Evolutionary conservation across 768 basidiomycete species (phyloP).

Genomic region (Fibroporia radiculosa): DNA sequence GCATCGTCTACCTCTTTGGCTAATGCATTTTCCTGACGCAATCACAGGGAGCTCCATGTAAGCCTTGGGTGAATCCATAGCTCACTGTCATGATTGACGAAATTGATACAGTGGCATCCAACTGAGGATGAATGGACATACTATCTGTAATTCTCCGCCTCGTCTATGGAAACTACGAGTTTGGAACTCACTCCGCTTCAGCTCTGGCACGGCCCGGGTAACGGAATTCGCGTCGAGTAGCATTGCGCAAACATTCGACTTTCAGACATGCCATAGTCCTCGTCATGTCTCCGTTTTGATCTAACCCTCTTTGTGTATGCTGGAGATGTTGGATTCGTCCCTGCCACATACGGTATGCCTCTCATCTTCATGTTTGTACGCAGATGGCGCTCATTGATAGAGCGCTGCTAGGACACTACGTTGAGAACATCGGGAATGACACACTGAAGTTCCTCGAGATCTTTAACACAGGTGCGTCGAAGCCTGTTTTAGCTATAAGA

Average conservation of each 20-base stretch:
- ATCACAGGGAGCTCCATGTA: slow-evolving; percentile 37
- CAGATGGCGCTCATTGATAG: too few relatives aligned
- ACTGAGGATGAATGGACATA: slow-evolving; percentile 41
- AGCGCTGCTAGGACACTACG: slow-evolving; percentile 26
- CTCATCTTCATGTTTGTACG: too few relatives aligned
- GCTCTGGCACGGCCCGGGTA: slow-evolving; percentile 38
- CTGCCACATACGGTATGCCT: slow-evolving; percentile 41
- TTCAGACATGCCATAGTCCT: slow-evolving; percentile 28
- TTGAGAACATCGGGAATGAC: slow-evolving; percentile 31
- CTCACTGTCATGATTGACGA: background rate
- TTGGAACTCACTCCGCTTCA: slow-evolving; percentile 1
- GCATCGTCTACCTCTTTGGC: slow-evolving; percentile 8
- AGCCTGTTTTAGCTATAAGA: too few relatives aligned
- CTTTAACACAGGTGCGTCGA: slow-evolving; percentile 22
- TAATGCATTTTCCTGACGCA: slow-evolving; percentile 3
- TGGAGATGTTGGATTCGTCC: slow-evolving; percentile 42
- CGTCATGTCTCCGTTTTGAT: background rate
- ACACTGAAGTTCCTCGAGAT: slow-evolving; percentile 31
- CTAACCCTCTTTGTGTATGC: slow-evolving; percentile 1
- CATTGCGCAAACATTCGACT: slow-evolving; percentile 51
- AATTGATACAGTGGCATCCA: slow-evolving; percentile 37
- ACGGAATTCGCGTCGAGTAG: slow-evolving; percentile 47
- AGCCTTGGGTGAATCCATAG: slow-evolving; percentile 13
- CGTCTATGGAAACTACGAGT: background rate
- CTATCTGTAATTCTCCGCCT: slow-evolving; percentile 17